Base-by-base conservation (phyloP, 257 asterid species). In the Lycium barbarum region DNA sequence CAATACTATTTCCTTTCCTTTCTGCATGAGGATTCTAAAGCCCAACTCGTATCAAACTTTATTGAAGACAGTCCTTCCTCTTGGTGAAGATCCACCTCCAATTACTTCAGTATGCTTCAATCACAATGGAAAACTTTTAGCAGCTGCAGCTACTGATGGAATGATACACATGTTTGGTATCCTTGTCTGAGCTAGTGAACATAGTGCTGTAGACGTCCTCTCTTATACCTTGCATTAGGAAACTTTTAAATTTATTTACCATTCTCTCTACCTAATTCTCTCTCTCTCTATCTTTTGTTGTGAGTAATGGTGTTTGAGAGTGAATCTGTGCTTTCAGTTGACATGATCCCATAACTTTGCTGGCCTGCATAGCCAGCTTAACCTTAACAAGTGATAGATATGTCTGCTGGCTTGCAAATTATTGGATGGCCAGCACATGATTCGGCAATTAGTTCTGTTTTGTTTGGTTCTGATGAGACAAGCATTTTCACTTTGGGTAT, bases 351-450 rank as follows among this genome's bases (percentile, higher is more conserved):
- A 7, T 26, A 76, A 53, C 70, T 67, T 14, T 26, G 67, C 33
- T 66, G 65, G 79, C 68, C 11, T 53, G 58, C 68, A 51, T 83
- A 66, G 8, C 51, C 54, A 67, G 43, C 78, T 58, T 83, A 57
- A 74, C 86, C 94, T 94, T 92, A 90, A 93, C 92, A 80, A 81
- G 83, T 70, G 83, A 81, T 86, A 96, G 99, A 96, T 89, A 95
- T 95, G 98, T 91, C 97, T 90, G 97, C 98, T 82, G 97, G 98
- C 57, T 92, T 89, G 90, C 99, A 93, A 95, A 97, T 96, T 80
- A 96, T 96, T 63, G 99, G 98, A 84, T 96, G 98, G 99, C 99
- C 99, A 38, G 98, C 98, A 86, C 98, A 95, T 87, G 99, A 96
- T 85, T 90, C 91, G 87, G 96, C 97, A 40, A 95, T 96, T 84